Percentiles rank a stretch among this genome's conserved stretches.
Conservation (phyloP, 106 monocot species). For the Alisma plantagoaquatica region DNA sequence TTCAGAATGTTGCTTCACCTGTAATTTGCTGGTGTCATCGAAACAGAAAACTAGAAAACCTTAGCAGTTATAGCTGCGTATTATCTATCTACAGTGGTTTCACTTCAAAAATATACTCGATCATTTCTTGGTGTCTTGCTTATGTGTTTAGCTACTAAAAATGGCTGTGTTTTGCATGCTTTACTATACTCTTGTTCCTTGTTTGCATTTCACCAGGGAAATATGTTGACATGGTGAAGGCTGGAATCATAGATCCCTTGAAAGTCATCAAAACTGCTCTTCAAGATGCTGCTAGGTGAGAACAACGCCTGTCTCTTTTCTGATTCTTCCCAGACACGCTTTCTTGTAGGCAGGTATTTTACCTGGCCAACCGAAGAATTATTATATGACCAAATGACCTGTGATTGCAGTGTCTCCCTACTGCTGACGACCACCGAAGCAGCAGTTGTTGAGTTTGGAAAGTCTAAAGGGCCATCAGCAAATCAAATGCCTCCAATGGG, state of each 20-base stretch:
- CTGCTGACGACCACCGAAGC: slow-evolving; percentile 34
- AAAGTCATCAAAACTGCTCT: slow-evolving; percentile 33
- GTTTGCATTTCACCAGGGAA: slow-evolving; percentile 10
- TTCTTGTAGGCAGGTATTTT: too few species aligned
- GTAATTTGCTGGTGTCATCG: too few species aligned
- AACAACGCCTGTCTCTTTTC: neutral
- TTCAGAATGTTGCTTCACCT: too few species aligned
- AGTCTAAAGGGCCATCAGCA: neutral
- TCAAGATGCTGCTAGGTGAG: slow-evolving; percentile 31
- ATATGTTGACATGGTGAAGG: slow-evolving; percentile 35
- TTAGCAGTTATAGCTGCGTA: too few species aligned
- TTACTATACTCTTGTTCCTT: neutral
- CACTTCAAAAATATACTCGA: too few species aligned
- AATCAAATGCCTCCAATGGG: slow-evolving; percentile 16
- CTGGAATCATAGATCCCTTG: slow-evolving; percentile 30
- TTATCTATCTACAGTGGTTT: too few species aligned
- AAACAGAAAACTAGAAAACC: too few species aligned
- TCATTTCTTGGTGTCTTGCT: too few species aligned
- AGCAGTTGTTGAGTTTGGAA: slow-evolving; percentile 16
- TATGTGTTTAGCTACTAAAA: too few species aligned
- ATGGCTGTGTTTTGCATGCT: too few species aligned
- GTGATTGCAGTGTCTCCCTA: slow-evolving; percentile 14
- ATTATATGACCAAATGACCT: neutral
- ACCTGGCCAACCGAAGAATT: too few species aligned
- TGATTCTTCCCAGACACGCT: neutral